Percentiles rank a stretch among this genome's conserved stretches.
Evolutionary conservation across 371 early-diverging fungal species (phyloP).

Genomic region (Rhizopus microsporus): DNA sequence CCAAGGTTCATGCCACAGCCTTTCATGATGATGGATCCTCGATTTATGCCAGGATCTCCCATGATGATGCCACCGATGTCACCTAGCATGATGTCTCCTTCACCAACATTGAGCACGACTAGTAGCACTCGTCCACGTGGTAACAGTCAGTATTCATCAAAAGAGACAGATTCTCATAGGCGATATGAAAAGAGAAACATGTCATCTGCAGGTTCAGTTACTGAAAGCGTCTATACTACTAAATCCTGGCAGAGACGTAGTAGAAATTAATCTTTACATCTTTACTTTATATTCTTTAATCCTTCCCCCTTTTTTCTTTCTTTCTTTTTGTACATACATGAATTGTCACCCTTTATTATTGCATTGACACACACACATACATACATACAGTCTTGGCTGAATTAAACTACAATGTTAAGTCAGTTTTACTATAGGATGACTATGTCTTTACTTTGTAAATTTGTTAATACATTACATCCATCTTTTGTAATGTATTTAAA

Average conservation of each 20-base stretch:
- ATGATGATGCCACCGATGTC: slow-evolving; percentile 12
- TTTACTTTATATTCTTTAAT: not conserved
- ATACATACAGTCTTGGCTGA: no score
- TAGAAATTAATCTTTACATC: slow-evolving; percentile 1
- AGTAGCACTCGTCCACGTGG: not conserved
- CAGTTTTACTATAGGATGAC: no score
- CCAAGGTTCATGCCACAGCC: slow-evolving; percentile 38
- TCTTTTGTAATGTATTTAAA: no score
- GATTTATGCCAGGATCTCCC: slow-evolving; percentile 18
- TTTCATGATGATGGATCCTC: slow-evolving; percentile 36
- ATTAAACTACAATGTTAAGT: no score
- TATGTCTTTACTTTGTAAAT: no score
- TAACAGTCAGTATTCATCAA: not conserved
- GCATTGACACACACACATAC: no score
- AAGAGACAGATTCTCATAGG: not conserved
- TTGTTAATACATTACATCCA: no score
- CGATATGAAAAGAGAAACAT: slow-evolving; percentile 5
- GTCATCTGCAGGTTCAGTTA: not conserved
- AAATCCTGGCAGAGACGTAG: slow-evolving; percentile 1
- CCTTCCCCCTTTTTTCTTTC: not conserved
- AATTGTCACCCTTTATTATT: no score
- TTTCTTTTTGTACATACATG: no score
- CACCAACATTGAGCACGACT: not conserved
- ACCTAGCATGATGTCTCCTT: slow-evolving; percentile 1
- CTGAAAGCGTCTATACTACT: not conserved